phyloP scores from a whole-genome alignment of 179 eudicot genomes.

The Silene coronaria region DNA sequence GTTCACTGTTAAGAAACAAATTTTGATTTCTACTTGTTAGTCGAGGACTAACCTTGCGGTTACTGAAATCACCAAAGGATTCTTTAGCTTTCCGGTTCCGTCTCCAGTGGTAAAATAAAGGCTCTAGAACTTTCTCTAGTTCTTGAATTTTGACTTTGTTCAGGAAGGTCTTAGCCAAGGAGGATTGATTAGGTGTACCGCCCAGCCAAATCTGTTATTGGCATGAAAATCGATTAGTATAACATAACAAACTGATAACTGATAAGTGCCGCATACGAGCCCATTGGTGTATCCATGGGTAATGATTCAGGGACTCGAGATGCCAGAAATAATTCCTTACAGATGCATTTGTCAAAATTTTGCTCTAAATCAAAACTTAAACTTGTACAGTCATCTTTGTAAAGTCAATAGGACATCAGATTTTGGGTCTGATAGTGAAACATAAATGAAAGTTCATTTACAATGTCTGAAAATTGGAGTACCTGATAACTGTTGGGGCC shows the following conservation, averaged over 20 bases:
- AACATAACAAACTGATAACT: background rate
- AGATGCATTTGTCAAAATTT: too few relatives aligned
- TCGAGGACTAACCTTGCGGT: slow-evolving; percentile 57
- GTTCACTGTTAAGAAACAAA: background rate
- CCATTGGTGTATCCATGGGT: background rate
- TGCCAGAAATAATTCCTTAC: too few relatives aligned
- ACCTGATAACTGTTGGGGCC: slow-evolving; percentile 99
- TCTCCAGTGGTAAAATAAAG: slow-evolving; percentile 83
- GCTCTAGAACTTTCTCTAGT: slow-evolving; percentile 89
- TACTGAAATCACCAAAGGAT: slow-evolving; percentile 85
- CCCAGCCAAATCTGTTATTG: slow-evolving; percentile 86
- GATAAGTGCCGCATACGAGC: background rate
- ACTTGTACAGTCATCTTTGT: too few relatives aligned
- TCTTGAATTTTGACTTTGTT: slow-evolving; percentile 90
- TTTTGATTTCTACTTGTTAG: background rate
- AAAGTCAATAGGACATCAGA: too few relatives aligned
- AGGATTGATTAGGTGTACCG: slow-evolving; percentile 82
- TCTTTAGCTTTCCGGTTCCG: slow-evolving; percentile 50
- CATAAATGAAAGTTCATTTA: background rate
- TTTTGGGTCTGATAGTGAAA: too few relatives aligned
- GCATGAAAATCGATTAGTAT: slow-evolving; percentile 2
- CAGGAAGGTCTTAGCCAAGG: slow-evolving; percentile 63
- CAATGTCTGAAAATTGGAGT: background rate
- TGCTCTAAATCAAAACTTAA: too few relatives aligned
- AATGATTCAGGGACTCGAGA: background rate